Evolutionary conservation across 2,329 filamentous ascomycete species (phyloP).

Genomic region (Venturia carpophila): DNA sequence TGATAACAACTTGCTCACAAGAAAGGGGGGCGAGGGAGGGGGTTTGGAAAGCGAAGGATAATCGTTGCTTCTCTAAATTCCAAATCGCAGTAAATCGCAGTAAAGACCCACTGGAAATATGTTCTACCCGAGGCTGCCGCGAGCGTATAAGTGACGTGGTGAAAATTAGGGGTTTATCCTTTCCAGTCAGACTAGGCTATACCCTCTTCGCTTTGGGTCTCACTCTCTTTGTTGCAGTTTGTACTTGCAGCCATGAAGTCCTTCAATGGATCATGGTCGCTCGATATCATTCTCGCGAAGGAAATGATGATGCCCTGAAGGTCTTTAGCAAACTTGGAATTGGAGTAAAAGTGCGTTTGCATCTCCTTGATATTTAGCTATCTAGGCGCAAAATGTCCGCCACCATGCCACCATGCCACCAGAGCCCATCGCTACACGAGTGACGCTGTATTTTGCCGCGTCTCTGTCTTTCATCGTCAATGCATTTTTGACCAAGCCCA

Average conservation of each 20-base stretch:
- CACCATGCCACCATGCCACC: background rate
- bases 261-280: too few relatives aligned
- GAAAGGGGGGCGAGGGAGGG: background rate
- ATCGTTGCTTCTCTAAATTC: background rate
- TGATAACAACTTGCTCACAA: background rate
- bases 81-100: background rate
- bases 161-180: too few relatives aligned
- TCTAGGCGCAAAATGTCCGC: background rate
- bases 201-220: background rate
- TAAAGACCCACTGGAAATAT: background rate
- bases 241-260: too few relatives aligned
- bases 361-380: conserved; percentile 11
- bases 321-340: conserved; percentile 13
- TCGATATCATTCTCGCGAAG: background rate
- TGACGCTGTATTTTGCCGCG: background rate
- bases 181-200: too few relatives aligned
- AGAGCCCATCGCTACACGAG: background rate
- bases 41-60: background rate
- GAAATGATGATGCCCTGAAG: background rate
- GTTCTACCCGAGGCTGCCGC: too few relatives aligned
- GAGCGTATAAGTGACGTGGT: too few relatives aligned
- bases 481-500: conserved; percentile 8
- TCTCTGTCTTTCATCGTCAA: background rate
- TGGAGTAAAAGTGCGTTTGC: conserved; percentile 8
- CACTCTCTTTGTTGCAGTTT: background rate